These are phyloP conservation scores for Pseudocercospora musae DNA, from an alignment of 2,329 filamentous ascomycete species.

Conservation along the genomic window DNA sequence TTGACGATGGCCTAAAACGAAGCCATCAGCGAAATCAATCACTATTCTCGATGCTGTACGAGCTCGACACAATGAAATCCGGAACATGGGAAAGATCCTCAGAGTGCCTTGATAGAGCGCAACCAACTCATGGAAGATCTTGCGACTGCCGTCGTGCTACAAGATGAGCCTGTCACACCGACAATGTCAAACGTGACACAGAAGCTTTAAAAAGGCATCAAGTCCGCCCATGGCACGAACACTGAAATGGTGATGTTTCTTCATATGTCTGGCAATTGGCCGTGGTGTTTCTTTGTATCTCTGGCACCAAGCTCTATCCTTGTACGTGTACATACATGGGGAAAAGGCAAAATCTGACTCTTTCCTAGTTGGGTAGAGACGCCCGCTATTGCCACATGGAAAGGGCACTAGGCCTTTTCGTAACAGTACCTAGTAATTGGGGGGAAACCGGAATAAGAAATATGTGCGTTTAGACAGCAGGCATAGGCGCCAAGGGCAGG, in stretches of 20 bases:
- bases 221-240: conserved; percentile 56
- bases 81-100: conserved; percentile 70
- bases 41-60: conserved; percentile 74
- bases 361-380: no score
- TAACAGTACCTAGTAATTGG: no score
- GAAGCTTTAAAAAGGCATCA: conserved; percentile 66
- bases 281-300: no score
- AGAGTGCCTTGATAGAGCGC: conserved; percentile 62
- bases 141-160: conserved; percentile 68
- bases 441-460: no score
- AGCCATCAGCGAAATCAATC: conserved; percentile 71
- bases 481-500: no score
- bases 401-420: no score
- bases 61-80: conserved; percentile 77
- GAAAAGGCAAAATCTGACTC: no score
- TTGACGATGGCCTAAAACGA: conserved; percentile 63
- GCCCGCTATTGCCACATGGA: no score
- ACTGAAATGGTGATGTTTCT: no score
- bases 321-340: no score
- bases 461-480: no score
- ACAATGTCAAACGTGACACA: conserved; percentile 63
- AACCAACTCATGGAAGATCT: conserved; percentile 70
- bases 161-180: conserved; percentile 67
- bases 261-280: conserved; percentile 22
- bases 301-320: no score